phyloP scores from a whole-genome alignment of 371 early-diverging fungal genomes.

The Circinella umbellata region DNA sequence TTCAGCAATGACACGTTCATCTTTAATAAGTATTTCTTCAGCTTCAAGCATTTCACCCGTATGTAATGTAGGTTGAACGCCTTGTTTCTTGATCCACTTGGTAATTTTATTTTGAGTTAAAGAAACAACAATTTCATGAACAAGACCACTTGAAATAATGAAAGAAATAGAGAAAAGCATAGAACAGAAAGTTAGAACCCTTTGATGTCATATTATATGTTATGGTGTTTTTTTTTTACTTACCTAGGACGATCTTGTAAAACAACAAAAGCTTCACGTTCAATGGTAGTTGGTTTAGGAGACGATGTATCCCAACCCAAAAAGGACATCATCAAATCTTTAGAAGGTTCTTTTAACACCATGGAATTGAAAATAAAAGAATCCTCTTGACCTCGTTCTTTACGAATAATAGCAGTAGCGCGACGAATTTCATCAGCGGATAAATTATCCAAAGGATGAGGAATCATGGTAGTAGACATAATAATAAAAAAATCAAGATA shows the following conservation, averaged over 20 bases:
- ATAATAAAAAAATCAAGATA: too few species aligned
- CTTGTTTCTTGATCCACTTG: constrained; percentile 33
- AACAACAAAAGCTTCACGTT: constrained; percentile 44
- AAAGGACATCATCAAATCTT: constrained; percentile 37
- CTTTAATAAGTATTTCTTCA: constrained; percentile 36
- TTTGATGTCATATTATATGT: too few species aligned
- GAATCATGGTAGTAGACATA: not conserved
- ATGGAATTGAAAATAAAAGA: constrained; percentile 42
- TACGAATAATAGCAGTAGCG: constrained; percentile 36
- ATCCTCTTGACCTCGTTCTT: constrained; percentile 18
- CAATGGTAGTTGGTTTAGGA: constrained; percentile 30
- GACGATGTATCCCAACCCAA: constrained; percentile 37
- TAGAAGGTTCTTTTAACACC: constrained; percentile 41
- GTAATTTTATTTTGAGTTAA: constrained; percentile 24
- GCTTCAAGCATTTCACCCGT: constrained; percentile 45
- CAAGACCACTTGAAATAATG: too few species aligned
- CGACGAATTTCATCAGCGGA: constrained; percentile 38
- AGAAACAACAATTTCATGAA: constrained; percentile 41
- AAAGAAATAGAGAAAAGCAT: too few species aligned
- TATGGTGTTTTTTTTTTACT: too few species aligned
- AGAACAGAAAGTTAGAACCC: too few species aligned
- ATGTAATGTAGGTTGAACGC: constrained; percentile 46
- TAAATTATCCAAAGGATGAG: constrained; percentile 46
- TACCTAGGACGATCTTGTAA: constrained; percentile 33
- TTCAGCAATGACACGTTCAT: constrained; percentile 35